These are phyloP conservation scores for Gamarada debralockiae DNA, from an alignment of 495 filamentous ascomycete genomes.

Conservation along the genomic window DNA sequence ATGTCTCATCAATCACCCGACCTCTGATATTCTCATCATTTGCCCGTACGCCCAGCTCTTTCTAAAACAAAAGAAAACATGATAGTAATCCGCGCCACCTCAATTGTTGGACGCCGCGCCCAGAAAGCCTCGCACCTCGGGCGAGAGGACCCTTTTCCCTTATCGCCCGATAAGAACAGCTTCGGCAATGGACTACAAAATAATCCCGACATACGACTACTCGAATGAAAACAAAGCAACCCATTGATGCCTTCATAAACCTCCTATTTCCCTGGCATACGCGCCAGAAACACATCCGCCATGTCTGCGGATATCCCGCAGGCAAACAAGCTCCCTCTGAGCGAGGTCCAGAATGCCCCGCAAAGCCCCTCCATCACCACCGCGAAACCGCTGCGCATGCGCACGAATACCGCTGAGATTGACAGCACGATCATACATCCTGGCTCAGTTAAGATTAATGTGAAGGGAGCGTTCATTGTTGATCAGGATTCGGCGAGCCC, in stretches of 20 bases:
- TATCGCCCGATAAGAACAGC: no score
- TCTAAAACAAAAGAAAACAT: no score
- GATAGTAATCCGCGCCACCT: no score
- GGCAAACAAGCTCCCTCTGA: conserved; percentile 2
- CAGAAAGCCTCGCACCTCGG: no score
- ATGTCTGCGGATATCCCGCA: conserved; percentile 22
- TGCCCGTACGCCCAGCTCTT: no score
- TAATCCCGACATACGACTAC: neutral
- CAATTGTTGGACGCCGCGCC: no score
- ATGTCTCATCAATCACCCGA: no score
- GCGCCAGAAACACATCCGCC: conserved; percentile 8
- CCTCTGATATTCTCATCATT: no score
- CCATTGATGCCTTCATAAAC: conserved; percentile 10
- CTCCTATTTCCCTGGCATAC: conserved; percentile 10
- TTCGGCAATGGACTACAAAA: neutral
- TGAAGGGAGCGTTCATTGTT: conserved; percentile 92
- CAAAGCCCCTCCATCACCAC: neutral
- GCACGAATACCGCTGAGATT: conserved; percentile 46
- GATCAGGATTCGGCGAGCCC: conserved; percentile 61
- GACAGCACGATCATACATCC: conserved; percentile 79
- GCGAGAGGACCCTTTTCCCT: no score
- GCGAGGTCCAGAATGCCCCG: conserved; percentile 9
- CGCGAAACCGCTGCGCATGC: conserved; percentile 15
- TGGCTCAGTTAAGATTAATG: conserved; percentile 87
- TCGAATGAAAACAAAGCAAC: neutral